These are phyloP conservation scores for Calonectria multiphialidica DNA, from an alignment of 2,329 filamentous ascomycete genomes.

Conservation along the genomic window DNA sequence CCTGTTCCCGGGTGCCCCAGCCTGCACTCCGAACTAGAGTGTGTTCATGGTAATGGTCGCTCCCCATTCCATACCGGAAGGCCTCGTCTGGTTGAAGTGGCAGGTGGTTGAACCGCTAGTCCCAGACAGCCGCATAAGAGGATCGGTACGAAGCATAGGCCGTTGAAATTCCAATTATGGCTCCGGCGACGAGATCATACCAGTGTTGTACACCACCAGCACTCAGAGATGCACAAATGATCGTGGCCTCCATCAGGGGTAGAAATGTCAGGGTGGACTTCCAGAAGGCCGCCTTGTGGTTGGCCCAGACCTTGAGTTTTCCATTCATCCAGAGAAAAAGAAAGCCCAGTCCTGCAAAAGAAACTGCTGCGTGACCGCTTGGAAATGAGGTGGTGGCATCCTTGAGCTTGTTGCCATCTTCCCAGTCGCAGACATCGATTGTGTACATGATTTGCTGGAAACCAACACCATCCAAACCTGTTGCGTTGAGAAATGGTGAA, in stretches of 20 bases:
- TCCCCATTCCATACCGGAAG: slow-evolving; percentile 44
- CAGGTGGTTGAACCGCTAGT: slow-evolving; percentile 77
- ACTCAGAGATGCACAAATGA: slow-evolving; percentile 72
- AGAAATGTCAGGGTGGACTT: slow-evolving; percentile 70
- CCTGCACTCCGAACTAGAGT: slow-evolving; percentile 42
- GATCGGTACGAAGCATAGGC: slow-evolving; percentile 74
- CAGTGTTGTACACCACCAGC: slow-evolving; percentile 77
- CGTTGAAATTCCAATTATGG: slow-evolving; percentile 71
- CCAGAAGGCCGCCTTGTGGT: slow-evolving; percentile 76
- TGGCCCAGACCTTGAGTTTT: slow-evolving; percentile 77
- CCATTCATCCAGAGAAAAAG: slow-evolving; percentile 78
- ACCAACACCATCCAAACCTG: slow-evolving; percentile 59
- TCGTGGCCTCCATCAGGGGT: slow-evolving; percentile 69
- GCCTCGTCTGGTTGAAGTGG: slow-evolving; percentile 61
- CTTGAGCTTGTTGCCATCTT: slow-evolving; percentile 66
- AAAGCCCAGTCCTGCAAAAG: slow-evolving; percentile 73
- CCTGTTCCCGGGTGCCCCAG: slow-evolving; percentile 42
- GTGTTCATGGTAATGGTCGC: slow-evolving; percentile 29
- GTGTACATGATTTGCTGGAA: slow-evolving; percentile 74
- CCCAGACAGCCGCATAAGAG: slow-evolving; percentile 76
- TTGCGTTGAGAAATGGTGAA: slow-evolving; percentile 53
- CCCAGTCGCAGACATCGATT: slow-evolving; percentile 69
- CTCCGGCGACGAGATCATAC: slow-evolving; percentile 77
- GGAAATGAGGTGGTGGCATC: slow-evolving; percentile 75
- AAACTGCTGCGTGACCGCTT: slow-evolving; percentile 75